Conservation (phyloP, 192 early-diverging fungal species). For the Backusella sp. region DNA sequence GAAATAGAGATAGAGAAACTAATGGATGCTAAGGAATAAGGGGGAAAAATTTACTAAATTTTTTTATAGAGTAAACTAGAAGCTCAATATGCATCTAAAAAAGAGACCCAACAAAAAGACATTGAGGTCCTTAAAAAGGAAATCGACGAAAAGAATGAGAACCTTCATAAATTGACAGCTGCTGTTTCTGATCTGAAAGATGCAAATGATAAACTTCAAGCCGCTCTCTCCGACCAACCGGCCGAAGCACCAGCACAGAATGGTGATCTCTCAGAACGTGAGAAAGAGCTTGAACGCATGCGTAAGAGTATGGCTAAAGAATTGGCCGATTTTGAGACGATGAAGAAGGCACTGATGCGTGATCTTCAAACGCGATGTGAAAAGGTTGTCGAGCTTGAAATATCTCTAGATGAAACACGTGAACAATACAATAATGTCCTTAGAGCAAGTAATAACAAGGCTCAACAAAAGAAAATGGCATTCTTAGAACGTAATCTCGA, state of each 20-base stretch:
- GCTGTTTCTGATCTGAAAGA: slow-evolving; percentile 62
- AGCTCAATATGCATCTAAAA: slow-evolving; percentile 79
- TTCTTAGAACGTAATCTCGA: slow-evolving; percentile 97
- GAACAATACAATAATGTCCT: slow-evolving; percentile 89
- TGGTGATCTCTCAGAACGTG: slow-evolving; percentile 47
- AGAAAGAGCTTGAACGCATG: slow-evolving; percentile 79
- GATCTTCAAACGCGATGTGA: slow-evolving; percentile 98
- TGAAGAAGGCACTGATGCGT: slow-evolving; percentile 98
- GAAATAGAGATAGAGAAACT: neutral
- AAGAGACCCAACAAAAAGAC: slow-evolving; percentile 73
- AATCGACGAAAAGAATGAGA: slow-evolving; percentile 71
- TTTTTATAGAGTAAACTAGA: slow-evolving; percentile 70
- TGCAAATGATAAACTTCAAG: slow-evolving; percentile 60
- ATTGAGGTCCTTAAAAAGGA: slow-evolving; percentile 71
- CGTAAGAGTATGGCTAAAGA: slow-evolving; percentile 47
- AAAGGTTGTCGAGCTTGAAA: slow-evolving; percentile 97
- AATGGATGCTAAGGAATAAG: neutral
- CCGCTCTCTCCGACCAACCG: slow-evolving; percentile 21
- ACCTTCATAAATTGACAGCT: slow-evolving; percentile 60
- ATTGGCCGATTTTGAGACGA: slow-evolving; percentile 91
- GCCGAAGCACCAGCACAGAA: neutral
- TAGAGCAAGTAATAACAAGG: slow-evolving; percentile 77
- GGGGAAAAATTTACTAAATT: neutral
- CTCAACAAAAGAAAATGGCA: slow-evolving; percentile 93
- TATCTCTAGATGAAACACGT: slow-evolving; percentile 92